Base-by-base conservation (phyloP, 495 filamentous ascomycete species). In the Amorphotheca resinae region DNA sequence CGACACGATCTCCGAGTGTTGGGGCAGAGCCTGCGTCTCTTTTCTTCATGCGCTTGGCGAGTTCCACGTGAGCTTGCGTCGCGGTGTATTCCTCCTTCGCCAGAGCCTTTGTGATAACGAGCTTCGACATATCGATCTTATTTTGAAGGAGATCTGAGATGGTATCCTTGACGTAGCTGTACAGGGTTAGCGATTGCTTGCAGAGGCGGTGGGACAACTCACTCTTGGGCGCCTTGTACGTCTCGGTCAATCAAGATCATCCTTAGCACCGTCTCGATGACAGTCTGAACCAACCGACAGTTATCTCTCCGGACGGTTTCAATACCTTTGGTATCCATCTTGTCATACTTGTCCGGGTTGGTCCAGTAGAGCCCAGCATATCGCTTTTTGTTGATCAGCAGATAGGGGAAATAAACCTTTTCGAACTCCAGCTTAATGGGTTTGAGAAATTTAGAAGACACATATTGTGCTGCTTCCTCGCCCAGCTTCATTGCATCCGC, bases 281-380 rank as follows among this genome's bases (percentile, higher is more conserved):
- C 93, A 32, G 82, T 94, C 56, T 95, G 87, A 8, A 96, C 91
- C 23, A 99, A 65, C 36, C 87, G 67, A 58, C 91, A 99, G 57
- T 99, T 99, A 57, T 99, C 91, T 70, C 91, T 70, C 23, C 91
- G 77, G 33, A 99, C 93, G 4, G 91, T 99, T 64, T 99, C 91
- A 51, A 99, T 95, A 69, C 91, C 91, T 61, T 99, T 99, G 52
- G 82, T 95, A 58, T 99, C 91, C 93, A 99, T 96, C 69, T 99
- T 99, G 68, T 99, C 91, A 52, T 78, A 87, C 59, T 93, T 94
- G n/a, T 85, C 74, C 0, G 91, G 74, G 34, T 81, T 87, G 15
- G 93, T 96, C 87, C 89, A 99, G 65, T 87, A 96, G 11, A 99
- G 67, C 23, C 91, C 91, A 9, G 91, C 91, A 51, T 99, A 99